Conservation (phyloP, 179 eudicot species). For the Silene vulgaris region DNA sequence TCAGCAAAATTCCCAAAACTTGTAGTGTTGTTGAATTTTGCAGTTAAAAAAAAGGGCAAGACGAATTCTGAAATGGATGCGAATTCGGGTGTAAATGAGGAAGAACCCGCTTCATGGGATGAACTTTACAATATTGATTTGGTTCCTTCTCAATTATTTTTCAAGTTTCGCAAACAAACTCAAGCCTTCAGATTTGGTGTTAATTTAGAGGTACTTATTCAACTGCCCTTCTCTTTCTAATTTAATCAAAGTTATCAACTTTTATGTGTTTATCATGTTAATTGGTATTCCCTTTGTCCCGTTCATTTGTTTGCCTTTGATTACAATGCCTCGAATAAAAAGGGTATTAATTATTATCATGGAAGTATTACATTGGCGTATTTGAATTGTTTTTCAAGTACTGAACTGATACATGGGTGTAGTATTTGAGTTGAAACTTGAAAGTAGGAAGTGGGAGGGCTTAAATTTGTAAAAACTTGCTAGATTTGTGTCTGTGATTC, state of each 20-base stretch:
- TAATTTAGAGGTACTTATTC: conserved; percentile 64
- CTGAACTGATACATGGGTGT: too few relatives aligned
- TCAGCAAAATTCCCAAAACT: too few relatives aligned
- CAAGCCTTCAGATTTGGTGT: conserved; percentile 61
- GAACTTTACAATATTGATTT: conserved; percentile 61
- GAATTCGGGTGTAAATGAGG: conserved; percentile 32
- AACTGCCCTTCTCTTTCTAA: neutral
- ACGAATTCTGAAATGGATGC: conserved; percentile 21
- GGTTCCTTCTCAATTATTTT: conserved; percentile 68
- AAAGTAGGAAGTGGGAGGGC: neutral
- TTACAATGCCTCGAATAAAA: neutral
- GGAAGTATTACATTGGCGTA: neutral
- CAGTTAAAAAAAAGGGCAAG: neutral
- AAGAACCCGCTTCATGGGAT: conserved; percentile 69
- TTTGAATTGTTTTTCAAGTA: neutral
- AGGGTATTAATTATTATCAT: too few relatives aligned
- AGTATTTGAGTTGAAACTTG: neutral
- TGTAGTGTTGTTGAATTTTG: too few relatives aligned
- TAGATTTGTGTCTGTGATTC: neutral
- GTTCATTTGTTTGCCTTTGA: neutral
- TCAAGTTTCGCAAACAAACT: conserved; percentile 68
- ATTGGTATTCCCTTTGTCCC: neutral
- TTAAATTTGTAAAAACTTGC: neutral
- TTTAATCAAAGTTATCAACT: neutral
- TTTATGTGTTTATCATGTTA: neutral